Percentiles rank a stretch among this genome's conserved stretches.
Evolutionary conservation across 495 filamentous ascomycete species (phyloP).

Genomic region (Aspergillus campestris): DNA sequence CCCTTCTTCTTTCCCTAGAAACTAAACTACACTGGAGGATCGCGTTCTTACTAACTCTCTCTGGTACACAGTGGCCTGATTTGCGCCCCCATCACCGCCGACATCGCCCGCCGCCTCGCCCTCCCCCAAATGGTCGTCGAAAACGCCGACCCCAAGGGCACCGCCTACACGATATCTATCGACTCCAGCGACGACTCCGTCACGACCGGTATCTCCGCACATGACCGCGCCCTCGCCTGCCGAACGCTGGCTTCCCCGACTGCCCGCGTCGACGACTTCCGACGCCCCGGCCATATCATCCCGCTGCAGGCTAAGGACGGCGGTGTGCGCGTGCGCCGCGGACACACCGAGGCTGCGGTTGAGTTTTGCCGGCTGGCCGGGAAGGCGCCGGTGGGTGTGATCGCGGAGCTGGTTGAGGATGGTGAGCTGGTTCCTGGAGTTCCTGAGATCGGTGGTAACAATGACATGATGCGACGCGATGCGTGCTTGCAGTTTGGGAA

Average conservation of each 20-base stretch:
- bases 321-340: slow-evolving; percentile 67
- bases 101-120: slow-evolving; percentile 54
- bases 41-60: neutral
- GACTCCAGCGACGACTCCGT: slow-evolving; percentile 64
- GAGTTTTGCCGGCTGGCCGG: slow-evolving; percentile 80
- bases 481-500: slow-evolving; percentile 81
- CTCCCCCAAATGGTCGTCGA: slow-evolving; percentile 85
- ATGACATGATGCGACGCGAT: slow-evolving; percentile 90
- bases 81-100: slow-evolving; percentile 71
- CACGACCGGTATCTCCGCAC: slow-evolving; percentile 84
- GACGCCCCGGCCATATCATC: slow-evolving; percentile 85
- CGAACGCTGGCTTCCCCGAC: slow-evolving; percentile 63
- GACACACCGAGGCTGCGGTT: slow-evolving; percentile 88
- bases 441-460: slow-evolving; percentile 46
- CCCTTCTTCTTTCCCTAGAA: slow-evolving; percentile 1
- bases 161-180: slow-evolving; percentile 84
- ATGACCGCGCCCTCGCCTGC: slow-evolving; percentile 78
- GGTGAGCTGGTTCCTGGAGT: slow-evolving; percentile 56
- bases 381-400: slow-evolving; percentile 66
- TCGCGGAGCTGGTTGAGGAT: slow-evolving; percentile 79
- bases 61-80: slow-evolving; percentile 60
- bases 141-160: slow-evolving; percentile 78
- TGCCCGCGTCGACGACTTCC: slow-evolving; percentile 51
- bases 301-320: slow-evolving; percentile 73
- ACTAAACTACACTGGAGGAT: neutral